These are phyloP conservation scores for Candida sanyaensis DNA, from an alignment of 1,139 yeast genomes.

Conservation along the genomic window DNA sequence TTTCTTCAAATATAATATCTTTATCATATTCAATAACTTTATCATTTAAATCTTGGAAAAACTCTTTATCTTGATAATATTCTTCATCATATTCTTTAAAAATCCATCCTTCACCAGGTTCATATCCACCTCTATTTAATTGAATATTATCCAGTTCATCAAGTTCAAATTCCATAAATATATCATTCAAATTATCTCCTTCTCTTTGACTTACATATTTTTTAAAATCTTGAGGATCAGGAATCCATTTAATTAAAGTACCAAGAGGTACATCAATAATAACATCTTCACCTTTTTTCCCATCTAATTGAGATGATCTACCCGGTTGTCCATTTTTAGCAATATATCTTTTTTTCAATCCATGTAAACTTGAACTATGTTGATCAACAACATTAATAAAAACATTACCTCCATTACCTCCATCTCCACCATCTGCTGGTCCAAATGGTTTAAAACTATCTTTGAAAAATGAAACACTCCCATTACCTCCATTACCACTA, in stretches of 20 bases:
- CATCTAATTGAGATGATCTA: conserved; percentile 75
- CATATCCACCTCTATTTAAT: conserved; percentile 56
- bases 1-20: conserved; percentile 61
- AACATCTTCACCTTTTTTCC: conserved; percentile 76
- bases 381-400: conserved; percentile 73
- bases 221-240: conserved; percentile 59
- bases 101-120: conserved; percentile 83
- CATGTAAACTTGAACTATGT: conserved; percentile 70
- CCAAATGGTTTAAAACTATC: conserved; percentile 86
- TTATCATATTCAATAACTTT: conserved; percentile 67
- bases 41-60: conserved; percentile 62
- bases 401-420: conserved; percentile 89
- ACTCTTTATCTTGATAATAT: conserved; percentile 64
- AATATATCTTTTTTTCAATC: conserved; percentile 62
- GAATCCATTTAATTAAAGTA: conserved; percentile 82
- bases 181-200: conserved; percentile 27
- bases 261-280: conserved; percentile 90
- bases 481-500: conserved; percentile 90
- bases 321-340: conserved; percentile 79
- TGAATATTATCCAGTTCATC: conserved; percentile 42
- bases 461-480: conserved; percentile 79
- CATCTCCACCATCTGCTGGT: conserved; percentile 99
- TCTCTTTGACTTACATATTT: conserved; percentile 33
- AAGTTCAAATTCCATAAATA: conserved; percentile 29
- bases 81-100: conserved; percentile 75